These are phyloP conservation scores for Podospora pseudocomata DNA, from an alignment of 495 filamentous ascomycete genomes.

Conservation along the genomic window DNA sequence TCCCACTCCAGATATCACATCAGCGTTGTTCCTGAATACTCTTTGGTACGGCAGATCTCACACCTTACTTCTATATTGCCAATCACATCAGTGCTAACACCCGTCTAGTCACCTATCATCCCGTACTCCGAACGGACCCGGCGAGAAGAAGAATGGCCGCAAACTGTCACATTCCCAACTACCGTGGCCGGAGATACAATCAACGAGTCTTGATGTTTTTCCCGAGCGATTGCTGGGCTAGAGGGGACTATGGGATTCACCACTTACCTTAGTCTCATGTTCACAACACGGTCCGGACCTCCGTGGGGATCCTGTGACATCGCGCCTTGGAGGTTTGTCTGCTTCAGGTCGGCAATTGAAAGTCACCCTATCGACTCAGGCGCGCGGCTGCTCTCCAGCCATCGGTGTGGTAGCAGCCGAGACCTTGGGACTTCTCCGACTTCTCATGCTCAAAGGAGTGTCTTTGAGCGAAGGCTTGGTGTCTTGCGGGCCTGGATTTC, in stretches of 20 bases:
- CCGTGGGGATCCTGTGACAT: slow-evolving; percentile 9
- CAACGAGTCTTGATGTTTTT: neutral
- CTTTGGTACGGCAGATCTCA: slow-evolving; percentile 4
- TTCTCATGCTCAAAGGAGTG: neutral
- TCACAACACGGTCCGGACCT: slow-evolving; percentile 1
- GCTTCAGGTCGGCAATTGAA: slow-evolving; percentile 6
- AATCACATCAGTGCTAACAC: neutral
- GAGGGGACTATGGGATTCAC: neutral
- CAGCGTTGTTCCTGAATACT: neutral
- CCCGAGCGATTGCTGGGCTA: neutral
- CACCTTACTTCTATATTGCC: neutral
- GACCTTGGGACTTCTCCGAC: too few species aligned
- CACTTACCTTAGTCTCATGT: neutral
- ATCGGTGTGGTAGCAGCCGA: too few species aligned
- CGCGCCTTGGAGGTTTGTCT: neutral
- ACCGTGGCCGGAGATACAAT: neutral
- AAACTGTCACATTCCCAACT: neutral
- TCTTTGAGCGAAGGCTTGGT: neutral
- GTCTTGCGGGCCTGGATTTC: neutral
- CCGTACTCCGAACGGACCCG: neutral
- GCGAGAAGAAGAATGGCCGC: slow-evolving; percentile 1
- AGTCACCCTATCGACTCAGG: neutral
- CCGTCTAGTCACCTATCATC: neutral
- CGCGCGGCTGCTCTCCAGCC: neutral
- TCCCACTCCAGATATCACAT: neutral